phyloP scores from a whole-genome alignment of 2,329 filamentous ascomycete species.

The Bertia moriformis region DNA sequence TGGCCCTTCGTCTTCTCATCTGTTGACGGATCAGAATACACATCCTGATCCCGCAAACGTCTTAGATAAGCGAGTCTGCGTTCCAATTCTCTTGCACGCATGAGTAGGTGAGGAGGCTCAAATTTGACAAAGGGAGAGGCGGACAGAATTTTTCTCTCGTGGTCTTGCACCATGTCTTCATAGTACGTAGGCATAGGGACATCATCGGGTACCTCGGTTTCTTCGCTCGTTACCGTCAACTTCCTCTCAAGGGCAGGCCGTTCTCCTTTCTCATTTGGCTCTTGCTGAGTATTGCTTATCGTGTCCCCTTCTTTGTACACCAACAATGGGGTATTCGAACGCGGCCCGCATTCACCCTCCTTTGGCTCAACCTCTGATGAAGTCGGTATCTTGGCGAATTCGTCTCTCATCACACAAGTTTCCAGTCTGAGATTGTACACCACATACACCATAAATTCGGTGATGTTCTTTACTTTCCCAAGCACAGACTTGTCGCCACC shows the following conservation, averaged over 20 bases:
- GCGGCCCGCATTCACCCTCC: too few species aligned
- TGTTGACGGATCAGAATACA: slow-evolving; percentile 36
- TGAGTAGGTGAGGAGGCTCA: slow-evolving; percentile 80
- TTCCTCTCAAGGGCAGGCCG: slow-evolving; percentile 26
- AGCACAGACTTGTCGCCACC: slow-evolving; percentile 62
- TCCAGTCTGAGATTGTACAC: slow-evolving; percentile 95
- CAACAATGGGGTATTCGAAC: too few species aligned
- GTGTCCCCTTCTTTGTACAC: not conserved
- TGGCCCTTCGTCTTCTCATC: slow-evolving; percentile 50
- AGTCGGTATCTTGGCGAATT: slow-evolving; percentile 67
- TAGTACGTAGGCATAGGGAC: slow-evolving; percentile 82
- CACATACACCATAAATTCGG: slow-evolving; percentile 98
- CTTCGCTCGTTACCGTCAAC: slow-evolving; percentile 22
- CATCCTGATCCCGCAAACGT: slow-evolving; percentile 64
- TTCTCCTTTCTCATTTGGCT: not conserved
- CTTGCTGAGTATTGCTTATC: not conserved
- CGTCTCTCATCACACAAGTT: slow-evolving; percentile 83
- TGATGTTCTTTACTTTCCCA: slow-evolving; percentile 74
- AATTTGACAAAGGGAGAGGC: slow-evolving; percentile 95
- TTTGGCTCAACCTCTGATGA: not conserved
- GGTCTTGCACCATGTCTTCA: slow-evolving; percentile 84
- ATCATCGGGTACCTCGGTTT: slow-evolving; percentile 57
- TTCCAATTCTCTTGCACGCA: slow-evolving; percentile 84
- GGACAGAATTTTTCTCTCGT: slow-evolving; percentile 83
- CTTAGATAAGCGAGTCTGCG: slow-evolving; percentile 69